Evolutionary conservation across 2,329 filamentous ascomycete species (phyloP), one percentile per base, ranked within the genome.

Genomic region (Microcera coccophila): DNA sequence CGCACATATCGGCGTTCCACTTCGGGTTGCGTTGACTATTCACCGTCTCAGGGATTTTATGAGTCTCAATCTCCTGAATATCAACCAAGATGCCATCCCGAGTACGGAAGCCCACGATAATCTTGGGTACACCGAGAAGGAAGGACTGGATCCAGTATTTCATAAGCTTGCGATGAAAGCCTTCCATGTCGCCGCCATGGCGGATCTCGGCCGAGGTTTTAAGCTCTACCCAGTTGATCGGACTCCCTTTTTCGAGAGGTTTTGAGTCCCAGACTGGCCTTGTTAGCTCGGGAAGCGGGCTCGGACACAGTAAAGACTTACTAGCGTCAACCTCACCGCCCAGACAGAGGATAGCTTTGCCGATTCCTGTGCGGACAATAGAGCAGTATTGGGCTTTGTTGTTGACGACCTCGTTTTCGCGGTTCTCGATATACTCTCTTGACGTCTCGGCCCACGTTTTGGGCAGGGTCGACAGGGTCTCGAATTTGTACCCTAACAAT

Each of bases 81-180:
- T 79, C 74, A 36, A 75, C 74, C 17, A 98, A 72, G 40, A 87
- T 77, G 7, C 93, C 91, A 42, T 83, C 66, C 15, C 66, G 79
- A 24, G 79, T 83, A 36, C 93, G 82, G 63, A 93, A 96, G 1
- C 93, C 93, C 21, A 98, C 86, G 35, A 96, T 81, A 52, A 98
- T 88, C 53, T 84, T 93, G 1, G 90, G 89, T 1, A 97, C 90
- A 31, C 91, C 91, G 2, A 98, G 82, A 3, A 98, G 74, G 61
- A 95, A 98, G 0, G 87, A 95, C 65, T 97, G 93, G 12, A 91
- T 88, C 93, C 93, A 98, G 68, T 91, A 95, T 60, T 94, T 94
- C 66, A 95, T 79, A 41, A 97, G 76, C 63, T 97, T 97, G 37
- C 87, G 80, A 66, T 96, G 87, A 62, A 91, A 95, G 49, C 82